A percentile compares a stretch with the other conserved stretches of the same genome.
These are phyloP conservation scores for Salicornia ramosissima DNA, from an alignment of 148 eudicot species.

Conservation along the genomic window DNA sequence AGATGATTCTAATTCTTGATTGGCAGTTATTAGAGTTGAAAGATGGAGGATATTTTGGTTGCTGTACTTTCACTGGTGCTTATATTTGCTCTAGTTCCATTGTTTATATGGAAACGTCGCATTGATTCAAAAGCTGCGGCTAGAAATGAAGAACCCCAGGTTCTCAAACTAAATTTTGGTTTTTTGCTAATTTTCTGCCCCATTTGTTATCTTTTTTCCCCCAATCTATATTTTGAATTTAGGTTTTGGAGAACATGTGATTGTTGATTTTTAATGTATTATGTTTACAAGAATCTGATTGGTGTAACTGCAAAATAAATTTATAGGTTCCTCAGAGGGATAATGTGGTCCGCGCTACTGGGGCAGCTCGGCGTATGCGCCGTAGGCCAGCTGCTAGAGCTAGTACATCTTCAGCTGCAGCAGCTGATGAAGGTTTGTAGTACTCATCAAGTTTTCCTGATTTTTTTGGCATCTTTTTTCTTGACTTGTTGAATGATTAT, in stretches of 20 bases:
- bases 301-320: background rate
- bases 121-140: conserved; percentile 35
- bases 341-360: conserved; percentile 62
- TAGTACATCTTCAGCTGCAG: conserved; percentile 69
- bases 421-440: conserved; percentile 50
- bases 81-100: conserved; percentile 58
- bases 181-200: background rate
- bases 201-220: background rate
- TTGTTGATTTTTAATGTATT: background rate
- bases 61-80: conserved; percentile 68
- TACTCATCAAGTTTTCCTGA: conserved; percentile 7
- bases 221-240: too few species aligned
- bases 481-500: background rate
- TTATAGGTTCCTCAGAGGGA: conserved; percentile 64
- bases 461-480: background rate
- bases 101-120: conserved; percentile 82
- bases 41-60: conserved; percentile 76
- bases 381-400: conserved; percentile 76
- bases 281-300: conserved; percentile 12
- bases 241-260: background rate
- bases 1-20: conserved; percentile 11
- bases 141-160: conserved; percentile 78
- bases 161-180: background rate
- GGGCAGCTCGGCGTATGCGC: conserved; percentile 75
- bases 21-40: conserved; percentile 24